Conservation (phyloP, 306 rosid species). For the Malus sieversii region DNA sequence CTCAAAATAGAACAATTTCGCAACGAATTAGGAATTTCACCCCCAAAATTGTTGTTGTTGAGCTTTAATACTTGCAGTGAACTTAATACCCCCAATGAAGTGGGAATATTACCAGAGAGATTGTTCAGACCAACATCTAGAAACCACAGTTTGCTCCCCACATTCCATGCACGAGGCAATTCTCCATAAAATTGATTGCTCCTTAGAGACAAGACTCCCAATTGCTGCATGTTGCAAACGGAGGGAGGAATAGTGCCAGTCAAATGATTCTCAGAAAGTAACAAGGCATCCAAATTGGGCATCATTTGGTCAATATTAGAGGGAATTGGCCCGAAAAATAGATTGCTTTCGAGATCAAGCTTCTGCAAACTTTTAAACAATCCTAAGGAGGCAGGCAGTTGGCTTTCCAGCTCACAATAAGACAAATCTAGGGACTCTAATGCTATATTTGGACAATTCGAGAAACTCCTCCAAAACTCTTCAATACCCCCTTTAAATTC, state of each 20-base stretch:
- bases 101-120: not conserved
- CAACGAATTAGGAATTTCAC: too few relatives aligned
- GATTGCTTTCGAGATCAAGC: not conserved
- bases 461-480: too few relatives aligned
- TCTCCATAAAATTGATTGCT: not conserved
- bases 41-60: too few relatives aligned
- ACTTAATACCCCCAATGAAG: not conserved
- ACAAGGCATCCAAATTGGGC: not conserved
- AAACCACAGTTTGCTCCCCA: fast-evolving
- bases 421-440: too few relatives aligned
- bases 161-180: not conserved
- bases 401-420: too few relatives aligned
- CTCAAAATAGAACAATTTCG: fast-evolving
- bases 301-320: not conserved
- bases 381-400: too few relatives aligned
- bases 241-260: not conserved
- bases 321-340: not conserved
- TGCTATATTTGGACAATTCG: too few relatives aligned
- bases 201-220: fast-evolving
- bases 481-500: too few relatives aligned
- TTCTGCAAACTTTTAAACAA: too few relatives aligned
- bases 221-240: not conserved
- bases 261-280: not conserved
- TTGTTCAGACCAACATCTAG: not conserved
- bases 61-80: too few relatives aligned